Evolutionary conservation across 2,329 filamentous ascomycete species (phyloP), one percentile per base, ranked within the genome.

Genomic region (Sclerotinia borealis): DNA sequence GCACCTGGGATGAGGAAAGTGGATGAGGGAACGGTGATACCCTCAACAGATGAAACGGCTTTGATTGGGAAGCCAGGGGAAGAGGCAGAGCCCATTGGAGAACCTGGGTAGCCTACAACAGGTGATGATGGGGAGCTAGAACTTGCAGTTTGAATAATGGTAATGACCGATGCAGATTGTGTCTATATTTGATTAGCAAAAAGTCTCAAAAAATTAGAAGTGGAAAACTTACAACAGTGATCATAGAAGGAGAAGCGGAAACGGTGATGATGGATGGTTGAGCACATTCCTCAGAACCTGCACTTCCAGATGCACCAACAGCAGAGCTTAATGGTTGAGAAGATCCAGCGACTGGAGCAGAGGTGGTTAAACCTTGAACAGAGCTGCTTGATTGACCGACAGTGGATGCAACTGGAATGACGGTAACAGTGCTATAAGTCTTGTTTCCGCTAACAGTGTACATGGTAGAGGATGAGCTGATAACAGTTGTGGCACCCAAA

Each of bases 221-320:
- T 17, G 13, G 11, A 17, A 60, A 41, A 61, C 58, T 36, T 61
- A 61, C 58, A 52, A 61, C 48, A 37, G 58, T 52, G 55, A 52
- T 34, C 4, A 52, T 36, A 36, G 39, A 58, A 45, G 55, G 37
- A 25, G 54, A 41, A 34, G 54, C 54, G 8, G 54, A 43, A 34
- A 58, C 25, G 25, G 54, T 58, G 31, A 60, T 31, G 25, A 51
- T 17, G n/a, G 58, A 51, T 60, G 52, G 52, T 34, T 56, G 52
- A 45, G 47, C 19, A 31, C 58, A 60, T 51, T 39, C 58, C 27
- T 51, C 47, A 60, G 41, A 29, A 22, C 29, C 45, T 51, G 13
- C 17, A 22, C 17, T 50, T 31, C 45, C 58, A 31, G 58, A 41
- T 39, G 19, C 5, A 31, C 25, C 45, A 29, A 15, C 19, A 10